Evolutionary conservation across 495 filamentous ascomycete genomes (phyloP), one percentile per base, ranked within the genome.

Genomic region (Hyaloscypha finlandica): DNA sequence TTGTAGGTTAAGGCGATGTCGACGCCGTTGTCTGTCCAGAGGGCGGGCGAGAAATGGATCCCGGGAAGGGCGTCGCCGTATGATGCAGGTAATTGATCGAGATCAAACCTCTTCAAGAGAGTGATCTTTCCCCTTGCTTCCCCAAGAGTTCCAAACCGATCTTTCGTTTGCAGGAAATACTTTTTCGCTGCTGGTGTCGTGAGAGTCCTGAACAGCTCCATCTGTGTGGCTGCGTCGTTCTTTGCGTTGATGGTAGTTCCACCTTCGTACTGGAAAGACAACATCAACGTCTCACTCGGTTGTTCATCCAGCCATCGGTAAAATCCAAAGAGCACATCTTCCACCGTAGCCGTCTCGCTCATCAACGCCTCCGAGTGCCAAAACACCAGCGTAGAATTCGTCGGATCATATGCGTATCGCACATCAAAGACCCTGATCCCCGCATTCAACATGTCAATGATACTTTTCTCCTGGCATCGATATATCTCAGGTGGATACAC

Each of bases 361-460:
- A 81, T 69, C 6, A 85, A 71, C 0, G 80, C 83, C 19, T 78
- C 65, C 2, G 75, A 74, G 60, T 85, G 84, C 72, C 82, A 86
- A 69, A 84, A 85, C 3, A 83, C 76, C 1, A 86, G 68, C 1
- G 72, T 77, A 22, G 71, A 76, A 59, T 79, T 80, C 0, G 77
- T 78, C 25, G 80, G 76, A 66, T 85, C 83, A 19, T 79, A 74
- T 0, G 80, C 82, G 63, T 80, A 81, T 9, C 83, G 74, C 33
- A 86, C 69, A 66, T 86, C 84, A 67, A 86, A 84, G 56, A 79
- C 83, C 8, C 84, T 78, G 20, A 83, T 79, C 4, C 83, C 84
- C 19, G 73, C 73, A 29, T 81, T 76, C 1, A 86, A 74, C 67
- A 79, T 77, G 16, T 74, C 71, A 22, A 76, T 64, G 2, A 83